Conservation (phyloP, 257 asterid genomes). For the Voacanga thouarsii region DNA sequence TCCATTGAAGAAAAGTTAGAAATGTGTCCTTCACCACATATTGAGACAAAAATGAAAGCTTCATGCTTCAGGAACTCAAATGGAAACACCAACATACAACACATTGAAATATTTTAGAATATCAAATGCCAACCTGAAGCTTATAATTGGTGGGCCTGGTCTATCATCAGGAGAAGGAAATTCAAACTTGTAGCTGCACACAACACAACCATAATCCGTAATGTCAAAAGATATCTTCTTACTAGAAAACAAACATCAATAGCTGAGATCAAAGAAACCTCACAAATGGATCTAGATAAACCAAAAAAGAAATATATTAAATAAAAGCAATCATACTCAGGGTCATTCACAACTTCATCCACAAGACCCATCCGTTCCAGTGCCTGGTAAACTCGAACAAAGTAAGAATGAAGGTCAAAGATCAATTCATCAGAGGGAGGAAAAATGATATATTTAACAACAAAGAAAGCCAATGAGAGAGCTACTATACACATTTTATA, state of each 20-base stretch:
- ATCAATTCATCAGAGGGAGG: background rate
- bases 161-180: constrained; percentile 99
- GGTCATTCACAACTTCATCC: constrained; percentile 89
- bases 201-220: constrained; percentile 20
- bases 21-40: background rate
- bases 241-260: background rate
- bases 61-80: background rate
- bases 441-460: background rate
- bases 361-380: constrained; percentile 86
- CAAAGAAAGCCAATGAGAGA: background rate
- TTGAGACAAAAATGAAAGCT: background rate
- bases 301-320: constrained; percentile 7
- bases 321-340: constrained; percentile 61
- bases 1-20: background rate
- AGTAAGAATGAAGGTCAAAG: background rate
- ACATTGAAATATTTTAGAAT: constrained; percentile 7
- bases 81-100: constrained; percentile 9
- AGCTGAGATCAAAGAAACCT: background rate
- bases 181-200: constrained; percentile 90
- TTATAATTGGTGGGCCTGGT: constrained; percentile 95
- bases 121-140: constrained; percentile 73
- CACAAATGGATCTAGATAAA: background rate
- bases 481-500: background rate
- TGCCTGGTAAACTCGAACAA: constrained; percentile 52
- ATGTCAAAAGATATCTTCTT: background rate